Base-by-base conservation (phyloP, 2,329 filamentous ascomycete species). In the Akanthomyces muscarius region DNA sequence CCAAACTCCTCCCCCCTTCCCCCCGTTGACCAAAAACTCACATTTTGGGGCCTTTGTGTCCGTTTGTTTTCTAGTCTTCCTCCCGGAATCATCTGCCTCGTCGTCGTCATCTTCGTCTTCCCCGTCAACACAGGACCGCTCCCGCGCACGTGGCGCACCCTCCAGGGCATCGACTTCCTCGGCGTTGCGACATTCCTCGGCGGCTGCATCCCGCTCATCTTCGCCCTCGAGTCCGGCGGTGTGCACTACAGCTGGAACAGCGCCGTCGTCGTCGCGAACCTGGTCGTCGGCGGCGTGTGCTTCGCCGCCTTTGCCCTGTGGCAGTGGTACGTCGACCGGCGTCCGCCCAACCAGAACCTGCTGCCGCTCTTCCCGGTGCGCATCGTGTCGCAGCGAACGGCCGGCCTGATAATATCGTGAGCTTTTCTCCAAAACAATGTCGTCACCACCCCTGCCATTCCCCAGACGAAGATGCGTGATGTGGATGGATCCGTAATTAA, bases 111-210 rank as follows among this genome's bases (percentile, higher is more conserved):
- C 16, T n/a, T 44, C 8, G 18, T 44, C 42, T 44, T 44, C 8
- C 42, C 42, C 5, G 42, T 44, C 16, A 44, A 44, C 42, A 16
- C 42, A 7, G 16, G 5, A 18, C 42, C 42, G 42, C 42, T 44
- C 42, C 42, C 42, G 16, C 42, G n/a, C 16, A 44, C 42, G 5
- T 44, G 42, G 42, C 42, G 18, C 42, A 44, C 16, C 3, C 42
- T 44, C 16, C 5, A 21, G 18, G 42, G 42, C 42, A 44, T 44
- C 16, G 42, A 44, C 18, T 44, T 65, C 64, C n/a, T 68, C 68
- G 36, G 62, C 53, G n/a, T 42, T n/a, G 47, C 33, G 25, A 5
- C 25, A 33, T 4, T 14, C 50, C 11, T 61, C 55, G 36, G 25
- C 28, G 21, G 62, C 66, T 5, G 62, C 56, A 44, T 44, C 18